A percentile compares a stretch with the other conserved stretches of the same genome.
Evolutionary conservation across 2,329 filamentous ascomycete genomes (phyloP).

Genomic region (Scedosporium dehoogii): DNA sequence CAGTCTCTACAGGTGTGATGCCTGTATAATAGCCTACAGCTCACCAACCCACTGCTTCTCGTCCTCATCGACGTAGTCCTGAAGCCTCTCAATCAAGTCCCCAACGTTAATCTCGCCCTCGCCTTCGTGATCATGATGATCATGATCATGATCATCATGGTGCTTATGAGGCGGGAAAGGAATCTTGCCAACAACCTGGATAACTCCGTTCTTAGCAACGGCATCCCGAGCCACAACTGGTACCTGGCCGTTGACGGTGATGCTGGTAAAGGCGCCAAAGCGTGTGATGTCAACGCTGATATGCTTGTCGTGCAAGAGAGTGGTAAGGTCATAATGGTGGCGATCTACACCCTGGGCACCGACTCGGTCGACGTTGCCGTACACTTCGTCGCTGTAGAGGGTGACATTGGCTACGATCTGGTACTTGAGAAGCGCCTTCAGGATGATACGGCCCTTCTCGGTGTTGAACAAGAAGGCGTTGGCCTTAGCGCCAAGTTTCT

Average conservation of each 20-base stretch:
- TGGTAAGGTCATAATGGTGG: conserved; percentile 58
- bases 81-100: background rate
- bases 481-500: conserved; percentile 57
- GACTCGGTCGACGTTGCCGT: conserved; percentile 28
- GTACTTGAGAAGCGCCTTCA: conserved; percentile 70
- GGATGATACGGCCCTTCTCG: conserved; percentile 60
- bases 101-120: background rate
- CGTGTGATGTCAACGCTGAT: conserved; percentile 62
- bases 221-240: conserved; percentile 59
- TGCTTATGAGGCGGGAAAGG: conserved; percentile 63
- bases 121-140: background rate
- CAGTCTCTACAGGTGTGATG: too few relatives aligned
- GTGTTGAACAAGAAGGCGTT: conserved; percentile 83
- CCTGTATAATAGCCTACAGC: background rate
- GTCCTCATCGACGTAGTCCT: conserved; percentile 3
- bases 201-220: conserved; percentile 67
- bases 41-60: conserved; percentile 2
- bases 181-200: conserved; percentile 65
- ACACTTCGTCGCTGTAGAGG: conserved; percentile 76
- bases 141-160: conserved; percentile 6
- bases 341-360: conserved; percentile 21
- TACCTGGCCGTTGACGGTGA: conserved; percentile 67
- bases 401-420: conserved; percentile 66
- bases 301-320: conserved; percentile 55
- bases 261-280: conserved; percentile 57